Conservation (phyloP, 73 alveolate species). For the Paraurostyla sp. region DNA sequence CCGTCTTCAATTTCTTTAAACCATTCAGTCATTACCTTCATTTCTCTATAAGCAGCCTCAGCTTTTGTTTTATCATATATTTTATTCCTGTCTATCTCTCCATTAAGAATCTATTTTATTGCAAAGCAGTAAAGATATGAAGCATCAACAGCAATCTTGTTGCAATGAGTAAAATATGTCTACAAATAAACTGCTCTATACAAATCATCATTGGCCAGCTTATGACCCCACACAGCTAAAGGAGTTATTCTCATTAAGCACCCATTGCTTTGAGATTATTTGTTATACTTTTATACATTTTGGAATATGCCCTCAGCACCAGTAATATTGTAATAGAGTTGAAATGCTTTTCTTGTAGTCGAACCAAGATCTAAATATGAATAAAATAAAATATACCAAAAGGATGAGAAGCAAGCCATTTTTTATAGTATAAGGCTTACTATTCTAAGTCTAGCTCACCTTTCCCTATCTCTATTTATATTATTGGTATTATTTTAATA, state of each 20-base stretch:
- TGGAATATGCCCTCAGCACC: neutral
- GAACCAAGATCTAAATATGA: conserved; percentile 10
- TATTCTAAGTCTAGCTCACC: neutral
- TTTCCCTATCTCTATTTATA: neutral
- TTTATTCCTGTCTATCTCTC: neutral
- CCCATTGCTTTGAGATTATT: conserved; percentile 66
- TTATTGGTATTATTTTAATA: neutral
- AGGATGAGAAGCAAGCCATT: neutral
- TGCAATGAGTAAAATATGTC: conserved; percentile 49
- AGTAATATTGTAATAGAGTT: neutral
- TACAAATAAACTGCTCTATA: conserved; percentile 31
- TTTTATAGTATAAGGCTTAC: neutral
- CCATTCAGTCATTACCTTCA: neutral
- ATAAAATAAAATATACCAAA: neutral
- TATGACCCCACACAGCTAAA: conserved; percentile 62
- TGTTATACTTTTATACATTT: neutral
- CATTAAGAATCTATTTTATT: conserved; percentile 4
- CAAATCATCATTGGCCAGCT: conserved; percentile 20
- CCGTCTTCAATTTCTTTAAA: neutral
- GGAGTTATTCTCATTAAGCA: too few species aligned
- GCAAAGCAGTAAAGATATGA: conserved; percentile 17
- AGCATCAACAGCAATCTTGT: neutral
- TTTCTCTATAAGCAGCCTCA: neutral
- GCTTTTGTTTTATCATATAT: conserved; percentile 10
- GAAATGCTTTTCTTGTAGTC: conserved; percentile 20